Base-by-base conservation (phyloP, 352 stramenopile species). In the Hyaloperonospora brassicae region DNA sequence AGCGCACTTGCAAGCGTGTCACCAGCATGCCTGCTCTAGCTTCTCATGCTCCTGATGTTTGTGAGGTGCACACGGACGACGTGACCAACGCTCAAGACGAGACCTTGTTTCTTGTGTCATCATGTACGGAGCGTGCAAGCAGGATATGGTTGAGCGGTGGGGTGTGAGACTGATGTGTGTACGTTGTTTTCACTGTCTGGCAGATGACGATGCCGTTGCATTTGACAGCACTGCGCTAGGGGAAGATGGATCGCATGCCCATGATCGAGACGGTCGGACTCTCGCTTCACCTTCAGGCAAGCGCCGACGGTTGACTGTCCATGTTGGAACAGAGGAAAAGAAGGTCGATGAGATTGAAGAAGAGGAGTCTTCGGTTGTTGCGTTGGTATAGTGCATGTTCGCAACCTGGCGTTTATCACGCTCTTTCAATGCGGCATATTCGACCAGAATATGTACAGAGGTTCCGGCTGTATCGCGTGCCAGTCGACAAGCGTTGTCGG, bases 1-100 rank as follows among this genome's bases (percentile, higher is more conserved):
- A 91, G 52, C 72, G 80, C 17, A 91, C 80, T 34, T 91, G 80
- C 68, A 91, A 89, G 52, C 72, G 75, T 14, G 30, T 80, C 17
- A 40, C 30, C 22, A 38, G 5, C 31, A 45, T 53, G n/a, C 12
- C 55, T 47, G 25, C 50, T 8, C 9, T 57, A 1, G 58, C 48
- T 39, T 27, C 39, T 14, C 46, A 52, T 31, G 39, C 30, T 31
- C 13, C 50, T 12, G 50, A 13, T 50, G 51, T 13, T 25, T 36
- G 43, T 27, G 62, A 60, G 24, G 30, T 45, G n/a, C 31, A 62
- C n/a, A 21, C 65, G 8, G 59, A 59, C 21, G 58, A 73, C 17
- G 48, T 58, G 25, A 31, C 42, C 10, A 64, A 55, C 35, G 62
- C 44, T 21, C 62, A 69, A 30, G 62, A 64, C 24, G 56, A 65